A percentile compares a stretch with the other conserved stretches of the same genome.
Conservation (phyloP, 768 basidiomycete genomes). For the Rubroboletus satanas region DNA sequence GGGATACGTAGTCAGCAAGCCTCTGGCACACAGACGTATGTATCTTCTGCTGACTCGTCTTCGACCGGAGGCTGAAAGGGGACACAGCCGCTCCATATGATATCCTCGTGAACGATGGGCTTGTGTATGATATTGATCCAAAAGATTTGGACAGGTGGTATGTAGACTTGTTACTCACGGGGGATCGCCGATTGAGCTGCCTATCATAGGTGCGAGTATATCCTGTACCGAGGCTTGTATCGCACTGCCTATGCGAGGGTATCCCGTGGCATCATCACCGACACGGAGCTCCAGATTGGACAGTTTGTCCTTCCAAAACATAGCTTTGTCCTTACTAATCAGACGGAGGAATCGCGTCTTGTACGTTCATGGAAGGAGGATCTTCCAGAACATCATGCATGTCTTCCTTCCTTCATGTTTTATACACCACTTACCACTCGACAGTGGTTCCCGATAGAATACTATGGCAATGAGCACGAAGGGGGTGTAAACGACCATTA, state of each 20-base stretch:
- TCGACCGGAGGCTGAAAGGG: slow-evolving; percentile 7
- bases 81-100: slow-evolving; percentile 68
- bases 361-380: slow-evolving; percentile 63
- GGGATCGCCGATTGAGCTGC: neutral
- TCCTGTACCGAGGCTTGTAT: slow-evolving; percentile 77
- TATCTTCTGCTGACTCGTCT: slow-evolving; percentile 8
- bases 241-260: slow-evolving; percentile 80
- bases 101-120: slow-evolving; percentile 71
- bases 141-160: slow-evolving; percentile 72
- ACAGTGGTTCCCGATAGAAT: slow-evolving; percentile 77
- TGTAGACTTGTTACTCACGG: slow-evolving; percentile 5
- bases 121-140: slow-evolving; percentile 74
- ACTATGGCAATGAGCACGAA: slow-evolving; percentile 49
- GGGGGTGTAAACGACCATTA: slow-evolving; percentile 68
- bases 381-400: slow-evolving; percentile 59
- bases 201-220: slow-evolving; percentile 78
- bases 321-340: slow-evolving; percentile 50
- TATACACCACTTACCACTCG: slow-evolving; percentile 1
- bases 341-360: slow-evolving; percentile 61
- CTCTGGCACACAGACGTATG: slow-evolving; percentile 60
- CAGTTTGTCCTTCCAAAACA: slow-evolving; percentile 75
- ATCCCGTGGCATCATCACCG: slow-evolving; percentile 79
- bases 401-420: slow-evolving; percentile 20
- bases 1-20: slow-evolving; percentile 76
- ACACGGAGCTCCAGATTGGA: slow-evolving; percentile 86